Base-by-base conservation (phyloP, 1,139 yeast genomes). In the Pichia sp. region DNA sequence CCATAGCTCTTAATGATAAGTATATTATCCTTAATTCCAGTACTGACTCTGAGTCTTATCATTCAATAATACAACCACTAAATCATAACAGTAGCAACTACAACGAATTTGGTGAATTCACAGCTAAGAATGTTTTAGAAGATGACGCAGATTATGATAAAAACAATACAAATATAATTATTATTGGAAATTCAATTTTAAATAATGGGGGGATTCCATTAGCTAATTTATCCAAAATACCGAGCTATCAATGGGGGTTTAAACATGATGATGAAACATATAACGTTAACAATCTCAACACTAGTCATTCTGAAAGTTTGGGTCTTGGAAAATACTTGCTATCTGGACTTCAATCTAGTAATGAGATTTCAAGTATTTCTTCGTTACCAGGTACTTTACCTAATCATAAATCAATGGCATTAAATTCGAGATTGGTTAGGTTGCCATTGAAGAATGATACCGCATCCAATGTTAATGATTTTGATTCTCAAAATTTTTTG, bases 161-260 rank as follows among this genome's bases (percentile, higher is more conserved):
- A 23, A 16, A 34, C 4, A n/a, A 34, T 23, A 31, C 33, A 31
- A 31, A 8, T 16, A 16, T 16, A 16, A 16, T 16, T 16, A 49
- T 61, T 3, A 52, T 60, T 5, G 66, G 66, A 10, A 64, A 62
- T 47, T 60, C 64, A 3, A 62, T 63, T 27, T 44, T 40, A 1
- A 52, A 55, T 39, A 63, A 61, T 45, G 51, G 56, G 5, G 66
- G 65, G 8, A 50, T 62, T 2, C 62, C 60, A 23, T 45, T 61
- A 28, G 53, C 48, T 16, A 52, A 60, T 9, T 44, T 62, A 32
- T 53, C 51, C 33, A 60, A 59, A 44, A 51, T 59, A n/a, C 65
- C 65, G 3, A 55, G 61, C 10, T 62, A 62, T 41, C 61, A 59
- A 38, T 56, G 60, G 60, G 53, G 56, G 32, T 55, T 58, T 41